phyloP scores from a whole-genome alignment of 2,329 filamentous ascomycete species.

The Gnomoniopsis sp. region DNA sequence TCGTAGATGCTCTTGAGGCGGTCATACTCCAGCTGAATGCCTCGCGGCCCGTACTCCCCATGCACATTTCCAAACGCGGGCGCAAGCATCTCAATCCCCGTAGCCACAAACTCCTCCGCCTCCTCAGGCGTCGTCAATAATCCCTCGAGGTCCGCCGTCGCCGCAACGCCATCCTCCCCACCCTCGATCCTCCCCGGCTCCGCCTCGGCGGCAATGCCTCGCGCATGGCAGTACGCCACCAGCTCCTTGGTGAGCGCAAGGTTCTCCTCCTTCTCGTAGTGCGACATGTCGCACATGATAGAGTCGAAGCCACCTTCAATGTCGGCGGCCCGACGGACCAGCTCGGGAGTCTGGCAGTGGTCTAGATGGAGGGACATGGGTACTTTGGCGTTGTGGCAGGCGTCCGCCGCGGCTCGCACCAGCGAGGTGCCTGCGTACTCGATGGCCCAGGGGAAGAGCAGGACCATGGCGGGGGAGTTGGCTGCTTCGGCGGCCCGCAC shows the following conservation, averaged over 20 bases:
- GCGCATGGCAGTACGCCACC: constrained; percentile 59
- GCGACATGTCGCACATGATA: constrained; percentile 73
- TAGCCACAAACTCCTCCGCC: constrained; percentile 66
- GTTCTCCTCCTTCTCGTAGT: constrained; percentile 67
- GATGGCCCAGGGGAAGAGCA: constrained; percentile 72
- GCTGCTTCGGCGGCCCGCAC: constrained; percentile 67
- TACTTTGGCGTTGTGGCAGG: constrained; percentile 53
- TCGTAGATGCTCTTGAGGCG: constrained; percentile 41
- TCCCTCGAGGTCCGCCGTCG: constrained; percentile 46
- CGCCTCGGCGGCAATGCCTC: constrained; percentile 64
- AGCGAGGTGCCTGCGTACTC: constrained; percentile 59
- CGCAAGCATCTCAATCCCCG: constrained; percentile 71
- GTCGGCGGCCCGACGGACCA: constrained; percentile 58
- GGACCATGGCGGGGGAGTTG: constrained; percentile 65
- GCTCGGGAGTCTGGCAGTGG: constrained; percentile 62
- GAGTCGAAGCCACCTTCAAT: constrained; percentile 56
- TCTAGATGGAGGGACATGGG: constrained; percentile 64
- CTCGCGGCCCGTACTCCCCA: constrained; percentile 66
- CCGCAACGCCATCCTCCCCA: constrained; percentile 70
- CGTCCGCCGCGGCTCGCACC: constrained; percentile 52
- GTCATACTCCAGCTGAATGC: constrained; percentile 60
- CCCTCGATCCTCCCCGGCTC: constrained; percentile 58
- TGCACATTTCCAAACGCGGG: constrained; percentile 77
- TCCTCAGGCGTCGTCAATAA: constrained; percentile 64
- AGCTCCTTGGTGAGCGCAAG: constrained; percentile 58